Evolutionary conservation across 805 yeast species (phyloP), one percentile per base, ranked within the genome.

Genomic region (Saccharomycopsis synnaedendra): DNA sequence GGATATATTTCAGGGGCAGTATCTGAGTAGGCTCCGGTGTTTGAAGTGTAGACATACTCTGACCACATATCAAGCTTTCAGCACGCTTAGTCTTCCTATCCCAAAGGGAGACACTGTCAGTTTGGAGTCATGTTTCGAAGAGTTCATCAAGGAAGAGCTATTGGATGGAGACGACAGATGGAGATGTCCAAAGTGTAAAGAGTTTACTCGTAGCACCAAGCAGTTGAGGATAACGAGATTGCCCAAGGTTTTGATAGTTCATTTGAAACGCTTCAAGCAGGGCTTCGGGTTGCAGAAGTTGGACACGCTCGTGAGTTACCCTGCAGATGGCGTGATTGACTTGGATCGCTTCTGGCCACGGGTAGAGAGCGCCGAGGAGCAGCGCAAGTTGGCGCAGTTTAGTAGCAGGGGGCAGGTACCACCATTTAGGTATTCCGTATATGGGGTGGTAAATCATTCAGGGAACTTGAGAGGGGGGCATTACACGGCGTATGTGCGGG

Each of bases 381-480:
- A 79, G 46, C 60, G 59, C n/a, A 58, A 65, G 45, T 61, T 72
- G 33, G 62, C 75, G 32, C 64, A 72, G 4, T 66, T 74, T 8
- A 71, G 85, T 28, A 82, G 86, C 0, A 66, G 95, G 51, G 87
- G 85, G 27, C 96, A 88, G 64, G 60, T 61, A 0, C 81, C 94
- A 0, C 96, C 96, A 2, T 89, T 87, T 64, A 68, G 72, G 31
- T 89, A 88, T 61, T 75, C 75, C 52, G 62, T 89, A 28, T 82
- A 76, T 57, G 95, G 85, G 0, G 95, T 88, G 1, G 86, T 86
- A 10, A 80, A 85, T 55, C 97, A 89, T 62, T 78, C 66, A 52
- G 97, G 97, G 8, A 79, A 83, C 38, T 68, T 89, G 37, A 75
- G 80, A 39, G 84, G 89, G 5, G 97, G 97, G 0, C 97, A 89